These are phyloP conservation scores for Myxozyma vanderwaltii DNA, from an alignment of 805 yeast species.

Conservation along the genomic window DNA sequence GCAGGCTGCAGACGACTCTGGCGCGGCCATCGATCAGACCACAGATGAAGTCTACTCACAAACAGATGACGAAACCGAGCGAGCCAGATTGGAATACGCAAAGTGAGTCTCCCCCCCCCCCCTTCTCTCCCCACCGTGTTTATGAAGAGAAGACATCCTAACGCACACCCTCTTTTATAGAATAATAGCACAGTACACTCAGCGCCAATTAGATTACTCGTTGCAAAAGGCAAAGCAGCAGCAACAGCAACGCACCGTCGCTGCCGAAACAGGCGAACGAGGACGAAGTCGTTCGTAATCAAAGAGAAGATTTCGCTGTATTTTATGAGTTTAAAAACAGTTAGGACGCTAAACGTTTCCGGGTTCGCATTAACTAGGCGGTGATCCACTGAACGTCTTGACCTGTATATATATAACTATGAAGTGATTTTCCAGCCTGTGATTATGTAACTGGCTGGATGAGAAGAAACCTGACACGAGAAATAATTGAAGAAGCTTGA, in stretches of 20 bases:
- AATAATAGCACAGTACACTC: constrained; percentile 20
- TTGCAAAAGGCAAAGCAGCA: not conserved
- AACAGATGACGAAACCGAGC: constrained; percentile 7
- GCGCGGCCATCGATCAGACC: not conserved
- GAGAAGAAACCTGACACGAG: too few species aligned
- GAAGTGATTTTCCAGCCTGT: too few species aligned
- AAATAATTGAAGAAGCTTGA: too few species aligned
- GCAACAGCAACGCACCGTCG: too few species aligned
- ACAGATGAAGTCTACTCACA: not conserved
- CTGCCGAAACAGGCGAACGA: not conserved
- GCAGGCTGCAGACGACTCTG: not conserved
- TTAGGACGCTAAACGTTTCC: too few species aligned
- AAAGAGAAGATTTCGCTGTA: too few species aligned
- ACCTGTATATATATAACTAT: too few species aligned
- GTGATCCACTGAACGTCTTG: too few species aligned
- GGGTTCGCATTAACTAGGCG: too few species aligned
- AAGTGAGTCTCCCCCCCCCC: constrained; percentile 3
- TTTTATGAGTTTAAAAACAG: too few species aligned
- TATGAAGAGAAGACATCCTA: too few species aligned
- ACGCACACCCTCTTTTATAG: not conserved
- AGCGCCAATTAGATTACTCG: constrained; percentile 24
- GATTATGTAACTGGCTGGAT: too few species aligned
- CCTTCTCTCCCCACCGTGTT: not conserved
- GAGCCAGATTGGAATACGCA: constrained; percentile 18
- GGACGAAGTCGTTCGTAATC: constrained; percentile 1